These are phyloP conservation scores for Rubia balearica DNA, from an alignment of 305 asterid genomes.

Conservation along the genomic window DNA sequence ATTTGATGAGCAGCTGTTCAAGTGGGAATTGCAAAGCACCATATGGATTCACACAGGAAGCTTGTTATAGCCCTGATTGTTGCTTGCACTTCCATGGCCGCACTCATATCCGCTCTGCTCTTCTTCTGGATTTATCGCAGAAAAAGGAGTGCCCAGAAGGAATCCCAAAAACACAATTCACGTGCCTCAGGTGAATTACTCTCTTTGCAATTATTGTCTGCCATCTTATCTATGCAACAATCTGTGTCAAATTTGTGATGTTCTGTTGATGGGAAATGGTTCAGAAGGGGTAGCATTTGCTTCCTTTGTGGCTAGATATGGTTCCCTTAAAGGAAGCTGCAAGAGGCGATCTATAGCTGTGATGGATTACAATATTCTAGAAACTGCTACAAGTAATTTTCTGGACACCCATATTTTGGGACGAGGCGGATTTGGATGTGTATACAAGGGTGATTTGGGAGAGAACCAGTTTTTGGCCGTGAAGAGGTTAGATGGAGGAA, in stretches of 20 bases:
- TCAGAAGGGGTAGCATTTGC: slow-evolving; percentile 25
- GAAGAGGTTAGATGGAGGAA: slow-evolving; percentile 45
- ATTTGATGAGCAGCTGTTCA: slow-evolving; percentile 20
- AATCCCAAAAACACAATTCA: slow-evolving; percentile 20
- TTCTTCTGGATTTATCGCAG: slow-evolving; percentile 33
- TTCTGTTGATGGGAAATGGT: slow-evolving; percentile 14
- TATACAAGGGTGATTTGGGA: slow-evolving; percentile 49
- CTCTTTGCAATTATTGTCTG: not conserved
- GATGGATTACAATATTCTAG: slow-evolving; percentile 50
- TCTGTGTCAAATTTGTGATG: not conserved
- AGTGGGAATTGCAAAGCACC: slow-evolving; percentile 24
- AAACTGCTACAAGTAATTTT: slow-evolving; percentile 53
- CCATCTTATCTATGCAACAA: not conserved
- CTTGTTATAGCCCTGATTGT: slow-evolving; percentile 31
- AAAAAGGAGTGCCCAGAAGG: slow-evolving; percentile 26
- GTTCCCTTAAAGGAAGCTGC: slow-evolving; percentile 17
- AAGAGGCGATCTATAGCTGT: slow-evolving; percentile 25
- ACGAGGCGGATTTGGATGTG: slow-evolving; percentile 72
- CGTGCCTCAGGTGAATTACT: slow-evolving; percentile 26
- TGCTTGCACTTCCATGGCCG: slow-evolving; percentile 37
- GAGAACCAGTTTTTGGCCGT: slow-evolving; percentile 50
- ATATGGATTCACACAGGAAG: slow-evolving; percentile 29
- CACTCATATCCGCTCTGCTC: slow-evolving; percentile 27
- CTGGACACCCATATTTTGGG: slow-evolving; percentile 47
- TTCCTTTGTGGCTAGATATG: slow-evolving; percentile 25